Evolutionary conservation across 2,329 filamentous ascomycete genomes (phyloP).

Genomic region (Monosporascus sp.): DNA sequence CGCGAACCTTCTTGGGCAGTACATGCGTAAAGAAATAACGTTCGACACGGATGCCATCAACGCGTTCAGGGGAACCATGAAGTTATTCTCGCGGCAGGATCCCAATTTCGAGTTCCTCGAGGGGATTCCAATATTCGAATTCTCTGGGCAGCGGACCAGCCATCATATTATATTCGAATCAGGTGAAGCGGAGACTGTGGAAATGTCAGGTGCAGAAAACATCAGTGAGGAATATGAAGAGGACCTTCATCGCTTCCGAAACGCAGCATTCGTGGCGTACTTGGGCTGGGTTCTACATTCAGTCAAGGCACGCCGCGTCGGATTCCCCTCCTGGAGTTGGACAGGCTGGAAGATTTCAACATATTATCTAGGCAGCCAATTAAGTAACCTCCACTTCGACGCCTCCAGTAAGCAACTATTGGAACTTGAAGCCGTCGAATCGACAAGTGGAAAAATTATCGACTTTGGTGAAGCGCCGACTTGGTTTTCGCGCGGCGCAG

Average conservation of each 20-base stretch:
- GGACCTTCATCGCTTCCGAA: neutral
- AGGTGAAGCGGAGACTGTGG: too few relatives aligned
- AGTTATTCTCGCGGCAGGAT: neutral
- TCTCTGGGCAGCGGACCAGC: too few relatives aligned
- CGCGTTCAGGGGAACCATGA: neutral
- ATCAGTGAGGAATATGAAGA: neutral
- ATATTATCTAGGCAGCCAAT: too few relatives aligned
- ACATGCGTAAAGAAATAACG: neutral
- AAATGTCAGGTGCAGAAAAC: too few relatives aligned
- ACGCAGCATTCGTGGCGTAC: neutral
- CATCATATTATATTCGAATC: too few relatives aligned
- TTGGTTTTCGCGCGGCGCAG: neutral
- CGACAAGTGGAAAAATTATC: neutral
- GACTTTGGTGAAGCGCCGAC: neutral
- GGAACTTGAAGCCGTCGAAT: neutral
- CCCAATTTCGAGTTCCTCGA: neutral
- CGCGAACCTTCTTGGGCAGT: neutral
- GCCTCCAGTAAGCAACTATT: neutral
- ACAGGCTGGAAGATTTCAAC: neutral
- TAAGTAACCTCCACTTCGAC: neutral
- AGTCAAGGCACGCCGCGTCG: neutral
- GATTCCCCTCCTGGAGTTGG: neutral
- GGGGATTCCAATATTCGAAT: neutral
- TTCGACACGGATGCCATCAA: neutral
- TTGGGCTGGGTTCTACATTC: neutral